A percentile compares a stretch with the other conserved stretches of the same genome.
These are phyloP conservation scores for Penicillium lividum DNA, from an alignment of 495 filamentous ascomycete species.

Conservation along the genomic window DNA sequence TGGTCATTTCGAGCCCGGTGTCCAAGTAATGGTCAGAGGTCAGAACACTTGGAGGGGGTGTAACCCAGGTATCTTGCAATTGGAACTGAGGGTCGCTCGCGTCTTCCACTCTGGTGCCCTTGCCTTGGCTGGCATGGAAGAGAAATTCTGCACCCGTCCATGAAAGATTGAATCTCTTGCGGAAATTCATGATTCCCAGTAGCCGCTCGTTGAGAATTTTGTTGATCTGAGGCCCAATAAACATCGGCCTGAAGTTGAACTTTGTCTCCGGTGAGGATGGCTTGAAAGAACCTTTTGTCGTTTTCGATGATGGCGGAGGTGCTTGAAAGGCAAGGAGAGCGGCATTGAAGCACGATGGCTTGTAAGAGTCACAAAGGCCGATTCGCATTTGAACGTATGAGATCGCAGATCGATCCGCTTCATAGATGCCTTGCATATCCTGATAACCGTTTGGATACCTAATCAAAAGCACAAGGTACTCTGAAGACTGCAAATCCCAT, in stretches of 20 bases:
- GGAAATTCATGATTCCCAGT: constrained; percentile 59
- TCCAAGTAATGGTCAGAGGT: constrained; percentile 53
- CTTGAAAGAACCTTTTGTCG: constrained; percentile 24
- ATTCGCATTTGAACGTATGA: constrained; percentile 39
- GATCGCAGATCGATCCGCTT: constrained; percentile 8
- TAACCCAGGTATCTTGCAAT: constrained; percentile 28
- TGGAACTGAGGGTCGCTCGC: constrained; percentile 12
- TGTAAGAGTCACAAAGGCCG: constrained; percentile 51
- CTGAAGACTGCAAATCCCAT: constrained; percentile 66
- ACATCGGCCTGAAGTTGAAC: constrained; percentile 43
- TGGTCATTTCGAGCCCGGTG: not conserved
- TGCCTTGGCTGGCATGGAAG: constrained; percentile 49
- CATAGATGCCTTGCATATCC: constrained; percentile 50
- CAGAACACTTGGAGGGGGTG: constrained; percentile 35
- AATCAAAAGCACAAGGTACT: constrained; percentile 81
- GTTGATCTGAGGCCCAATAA: constrained; percentile 73
- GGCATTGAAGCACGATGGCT: constrained; percentile 42
- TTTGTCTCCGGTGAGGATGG: too few relatives aligned
- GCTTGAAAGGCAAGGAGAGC: constrained; percentile 52
- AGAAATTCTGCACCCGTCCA: constrained; percentile 74
- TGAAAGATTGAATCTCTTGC: constrained; percentile 49
- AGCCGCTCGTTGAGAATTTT: constrained; percentile 71
- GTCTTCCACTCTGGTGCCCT: constrained; percentile 12
- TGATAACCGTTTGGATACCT: constrained; percentile 62
- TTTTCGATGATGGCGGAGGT: constrained; percentile 8